Percentiles rank a stretch among this genome's conserved stretches.
Conservation (phyloP, 2,329 filamentous ascomycete species). For the Talaromyces sp. region DNA sequence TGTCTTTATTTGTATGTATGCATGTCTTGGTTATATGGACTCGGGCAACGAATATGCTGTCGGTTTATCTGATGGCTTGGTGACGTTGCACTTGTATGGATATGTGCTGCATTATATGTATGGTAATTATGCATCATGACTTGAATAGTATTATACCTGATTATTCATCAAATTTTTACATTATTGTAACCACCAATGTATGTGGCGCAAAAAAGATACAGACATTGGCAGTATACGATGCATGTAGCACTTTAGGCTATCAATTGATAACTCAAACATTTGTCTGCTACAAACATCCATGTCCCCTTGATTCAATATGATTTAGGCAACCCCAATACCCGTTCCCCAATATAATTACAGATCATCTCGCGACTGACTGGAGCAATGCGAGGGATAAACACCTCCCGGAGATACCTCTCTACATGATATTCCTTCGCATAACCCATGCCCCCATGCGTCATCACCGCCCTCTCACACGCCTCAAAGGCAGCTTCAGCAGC, state of each 20-base stretch:
- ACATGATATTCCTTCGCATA: constrained; percentile 56
- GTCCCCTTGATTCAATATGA: constrained; percentile 28
- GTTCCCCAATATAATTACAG: constrained; percentile 33
- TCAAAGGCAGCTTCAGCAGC: constrained; percentile 53
- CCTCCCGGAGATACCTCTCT: constrained; percentile 52
- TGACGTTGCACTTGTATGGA: not conserved
- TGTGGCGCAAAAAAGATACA: too few species aligned
- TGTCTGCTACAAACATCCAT: too few species aligned
- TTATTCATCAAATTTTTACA: not conserved
- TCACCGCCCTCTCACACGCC: constrained; percentile 50
- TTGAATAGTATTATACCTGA: not conserved
- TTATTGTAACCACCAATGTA: not conserved
- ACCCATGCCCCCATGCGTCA: constrained; percentile 54
- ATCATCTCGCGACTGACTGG: constrained; percentile 48
- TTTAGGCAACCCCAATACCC: constrained; percentile 29
- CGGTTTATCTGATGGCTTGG: not conserved
- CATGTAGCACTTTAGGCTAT: too few species aligned
- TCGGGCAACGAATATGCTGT: not conserved
- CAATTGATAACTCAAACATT: not conserved
- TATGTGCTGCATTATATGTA: not conserved
- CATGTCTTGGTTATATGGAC: not conserved
- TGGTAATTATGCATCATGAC: not conserved
- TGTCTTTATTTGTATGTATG: constrained; percentile 1
- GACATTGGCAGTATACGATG: too few species aligned
- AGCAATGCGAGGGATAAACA: constrained; percentile 52